Conservation (phyloP, 495 filamentous ascomycete species). For the Annulohypoxylon nitens region DNA sequence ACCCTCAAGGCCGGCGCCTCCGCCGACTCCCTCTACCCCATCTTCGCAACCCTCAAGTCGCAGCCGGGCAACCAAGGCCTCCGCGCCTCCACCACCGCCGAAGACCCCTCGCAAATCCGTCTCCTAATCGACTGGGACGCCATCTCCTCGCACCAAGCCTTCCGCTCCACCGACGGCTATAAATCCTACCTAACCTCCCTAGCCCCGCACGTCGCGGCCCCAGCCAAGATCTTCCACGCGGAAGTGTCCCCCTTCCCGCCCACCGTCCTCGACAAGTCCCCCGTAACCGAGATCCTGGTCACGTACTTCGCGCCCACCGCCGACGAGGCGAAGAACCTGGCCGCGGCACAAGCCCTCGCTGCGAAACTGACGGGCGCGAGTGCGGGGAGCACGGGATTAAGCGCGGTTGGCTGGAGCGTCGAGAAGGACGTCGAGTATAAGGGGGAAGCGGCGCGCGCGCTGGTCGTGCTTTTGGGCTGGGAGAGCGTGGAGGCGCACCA, state of each 20-base stretch:
- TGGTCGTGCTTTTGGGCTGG: constrained; percentile 33
- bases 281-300: constrained; percentile 30
- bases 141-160: constrained; percentile 18
- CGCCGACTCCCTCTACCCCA: constrained; percentile 10
- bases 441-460: constrained; percentile 32
- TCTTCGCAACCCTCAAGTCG: constrained; percentile 10
- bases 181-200: constrained; percentile 3
- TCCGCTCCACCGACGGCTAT: constrained; percentile 11
- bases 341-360: constrained; percentile 5
- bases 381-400: constrained; percentile 26
- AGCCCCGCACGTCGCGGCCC: not conserved
- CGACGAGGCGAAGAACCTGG: constrained; percentile 14
- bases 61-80: constrained; percentile 21
- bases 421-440: constrained; percentile 37
- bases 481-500: constrained; percentile 37
- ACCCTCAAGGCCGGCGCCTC: constrained; percentile 15
- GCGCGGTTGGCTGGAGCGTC: constrained; percentile 27
- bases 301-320: constrained; percentile 28
- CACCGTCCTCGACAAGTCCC: constrained; percentile 23
- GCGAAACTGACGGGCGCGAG: constrained; percentile 9
- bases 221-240: constrained; percentile 19
- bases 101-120: constrained; percentile 22
- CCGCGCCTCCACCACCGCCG: constrained; percentile 17
- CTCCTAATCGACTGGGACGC: constrained; percentile 41
- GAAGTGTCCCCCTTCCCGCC: constrained; percentile 32